Conservation (phyloP, 768 basidiomycete species). For the Piloderma croceum region DNA sequence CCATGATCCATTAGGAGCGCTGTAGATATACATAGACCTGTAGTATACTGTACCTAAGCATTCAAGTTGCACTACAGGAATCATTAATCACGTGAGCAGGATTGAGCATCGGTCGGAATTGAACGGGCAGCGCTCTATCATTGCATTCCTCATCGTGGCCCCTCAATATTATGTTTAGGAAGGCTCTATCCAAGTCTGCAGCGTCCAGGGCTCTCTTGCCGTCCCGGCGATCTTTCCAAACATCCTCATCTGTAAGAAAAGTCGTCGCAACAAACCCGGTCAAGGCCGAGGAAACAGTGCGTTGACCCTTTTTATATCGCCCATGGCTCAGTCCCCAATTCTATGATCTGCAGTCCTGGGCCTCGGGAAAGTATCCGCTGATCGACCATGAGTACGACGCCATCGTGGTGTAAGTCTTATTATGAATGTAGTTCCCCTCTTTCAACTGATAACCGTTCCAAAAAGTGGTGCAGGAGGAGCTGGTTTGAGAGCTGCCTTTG, state of each 20-base stretch:
- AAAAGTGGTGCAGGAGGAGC: slow-evolving; percentile 94
- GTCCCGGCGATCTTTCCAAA: slow-evolving; percentile 57
- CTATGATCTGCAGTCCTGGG: slow-evolving; percentile 51
- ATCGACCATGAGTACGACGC: slow-evolving; percentile 99
- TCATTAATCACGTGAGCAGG: too few species aligned
- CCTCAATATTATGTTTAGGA: slow-evolving; percentile 57
- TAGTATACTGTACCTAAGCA: too few species aligned
- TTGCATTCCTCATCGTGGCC: too few species aligned
- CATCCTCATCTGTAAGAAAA: slow-evolving; percentile 52
- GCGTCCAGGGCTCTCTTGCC: slow-evolving; percentile 45
- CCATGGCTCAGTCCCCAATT: slow-evolving; percentile 9
- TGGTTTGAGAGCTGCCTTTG: slow-evolving; percentile 95
- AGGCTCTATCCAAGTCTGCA: slow-evolving; percentile 55
- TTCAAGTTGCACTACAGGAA: too few species aligned
- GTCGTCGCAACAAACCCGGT: slow-evolving; percentile 69
- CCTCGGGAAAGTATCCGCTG: slow-evolving; percentile 87
- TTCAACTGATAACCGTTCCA: slow-evolving; percentile 10
- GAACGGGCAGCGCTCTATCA: too few species aligned
- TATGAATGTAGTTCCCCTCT: slow-evolving; percentile 1
- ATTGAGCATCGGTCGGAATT: too few species aligned
- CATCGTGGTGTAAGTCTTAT: slow-evolving; percentile 89
- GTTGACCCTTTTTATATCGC: slow-evolving; percentile 10
- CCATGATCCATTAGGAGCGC: too few species aligned
- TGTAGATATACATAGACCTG: too few species aligned
- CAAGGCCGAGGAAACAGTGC: slow-evolving; percentile 77